These are phyloP conservation scores for Allium sativum DNA, from an alignment of 106 monocot species.

Conservation along the genomic window DNA sequence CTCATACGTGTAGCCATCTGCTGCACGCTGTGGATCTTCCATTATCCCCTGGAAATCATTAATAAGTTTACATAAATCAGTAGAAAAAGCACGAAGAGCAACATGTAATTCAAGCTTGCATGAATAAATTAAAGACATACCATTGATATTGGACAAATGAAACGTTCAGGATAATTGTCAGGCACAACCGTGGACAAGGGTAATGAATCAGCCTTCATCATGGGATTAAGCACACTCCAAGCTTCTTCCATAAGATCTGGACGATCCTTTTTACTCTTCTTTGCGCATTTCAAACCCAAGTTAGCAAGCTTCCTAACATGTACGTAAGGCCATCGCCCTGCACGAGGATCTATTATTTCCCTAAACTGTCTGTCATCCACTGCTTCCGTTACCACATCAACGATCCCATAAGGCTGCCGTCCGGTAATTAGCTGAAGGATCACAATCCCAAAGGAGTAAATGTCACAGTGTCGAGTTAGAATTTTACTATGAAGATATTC, in stretches of 20 bases:
- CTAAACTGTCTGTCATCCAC: slow-evolving; percentile 11
- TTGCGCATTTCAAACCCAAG: slow-evolving; percentile 41
- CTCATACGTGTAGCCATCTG: no score
- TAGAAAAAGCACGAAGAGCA: no score
- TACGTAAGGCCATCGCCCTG: slow-evolving; percentile 42
- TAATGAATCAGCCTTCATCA: slow-evolving; percentile 5
- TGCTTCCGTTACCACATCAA: slow-evolving; percentile 34
- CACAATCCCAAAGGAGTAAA: slow-evolving; percentile 45
- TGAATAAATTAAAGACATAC: no score
- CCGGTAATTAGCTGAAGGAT: slow-evolving; percentile 37
- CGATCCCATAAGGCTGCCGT: slow-evolving; percentile 19
- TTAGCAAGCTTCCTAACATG: slow-evolving; percentile 26
- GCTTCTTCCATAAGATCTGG: slow-evolving; percentile 33
- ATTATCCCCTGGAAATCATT: no score
- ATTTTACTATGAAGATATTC: slow-evolving; percentile 26
- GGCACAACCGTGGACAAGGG: no score
- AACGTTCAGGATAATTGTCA: no score
- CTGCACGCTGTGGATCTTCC: no score
- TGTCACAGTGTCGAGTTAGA: slow-evolving; percentile 23
- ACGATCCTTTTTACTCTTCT: slow-evolving; percentile 25
- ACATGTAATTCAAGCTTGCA: no score
- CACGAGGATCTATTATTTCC: slow-evolving; percentile 29
- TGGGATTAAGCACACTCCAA: slow-evolving; percentile 28
- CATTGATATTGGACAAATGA: no score
- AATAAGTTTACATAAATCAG: no score